Base-by-base conservation (phyloP, 179 eudicot species). In the Monotropa hypopitys region DNA sequence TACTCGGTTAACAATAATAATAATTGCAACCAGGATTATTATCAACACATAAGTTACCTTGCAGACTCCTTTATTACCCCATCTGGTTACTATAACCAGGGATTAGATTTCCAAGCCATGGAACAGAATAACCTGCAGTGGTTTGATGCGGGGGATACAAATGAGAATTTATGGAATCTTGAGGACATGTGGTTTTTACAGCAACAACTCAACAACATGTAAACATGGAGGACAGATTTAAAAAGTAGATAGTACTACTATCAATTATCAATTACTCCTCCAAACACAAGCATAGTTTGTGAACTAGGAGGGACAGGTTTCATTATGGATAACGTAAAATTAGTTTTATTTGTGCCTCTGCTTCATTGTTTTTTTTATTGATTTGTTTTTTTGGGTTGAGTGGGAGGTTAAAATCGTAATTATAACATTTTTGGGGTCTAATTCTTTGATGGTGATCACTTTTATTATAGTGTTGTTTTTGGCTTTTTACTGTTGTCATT, bases 121-220 rank as follows among this genome's bases (percentile, higher is more conserved):
- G 85, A 79, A 67, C 81, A 84, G 59, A 77, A 75, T 12, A 59
- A 59, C 51, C 83, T 80, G 65, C 84, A 80, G 53, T 84, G 86
- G 89, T 77, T 79, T 59, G 78, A 84, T 74, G 84, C 74, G 18
- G 91, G 84, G 75, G 89, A 87, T 57, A 74, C 78, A 74, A 83
- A 80, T 4, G 93, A 89, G 79, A 84, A 80, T 76, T 71, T 88
- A 57, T 93, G 92, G 98, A 89, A 86, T 80, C 83, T 71, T 70
- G 97, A 92, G 76, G 96, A 90, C 51, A 79, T 87, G 56, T 88
- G 82, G 85, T 87, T 82, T 83, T 73, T 88, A 76, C 88, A 89
- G 54, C 96, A 89, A 68, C 81, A 87, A 3, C 30, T 70, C 77
- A 81, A 73, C 77, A 75, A 13, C 35, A 26, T 84, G 75, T 86